These are phyloP conservation scores for Fagopyrum homotropicum DNA, from an alignment of 148 eudicot species.

Conservation along the genomic window DNA sequence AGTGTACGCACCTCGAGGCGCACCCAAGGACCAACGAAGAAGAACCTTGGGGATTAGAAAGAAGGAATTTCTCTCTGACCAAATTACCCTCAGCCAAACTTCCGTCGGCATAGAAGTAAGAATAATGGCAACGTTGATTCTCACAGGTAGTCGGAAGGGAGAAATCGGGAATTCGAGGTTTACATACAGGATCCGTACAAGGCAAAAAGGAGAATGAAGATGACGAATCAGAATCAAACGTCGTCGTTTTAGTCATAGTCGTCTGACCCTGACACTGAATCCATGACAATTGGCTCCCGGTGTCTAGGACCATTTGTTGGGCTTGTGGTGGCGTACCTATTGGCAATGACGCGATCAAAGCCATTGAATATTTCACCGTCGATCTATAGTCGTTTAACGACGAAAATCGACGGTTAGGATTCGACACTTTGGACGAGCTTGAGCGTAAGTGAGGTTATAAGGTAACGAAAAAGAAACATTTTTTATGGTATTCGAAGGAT, in stretches of 20 bases:
- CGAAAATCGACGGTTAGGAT: background rate
- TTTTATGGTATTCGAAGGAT: background rate
- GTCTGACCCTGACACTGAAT: constrained; percentile 4
- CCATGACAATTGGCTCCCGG: constrained; percentile 9
- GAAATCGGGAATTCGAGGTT: background rate
- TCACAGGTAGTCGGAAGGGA: constrained; percentile 7
- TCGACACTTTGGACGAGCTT: background rate
- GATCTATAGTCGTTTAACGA: background rate
- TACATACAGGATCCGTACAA: background rate
- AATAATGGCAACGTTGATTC: constrained; percentile 5
- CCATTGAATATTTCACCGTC: constrained; percentile 4
- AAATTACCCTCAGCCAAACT: constrained; percentile 5
- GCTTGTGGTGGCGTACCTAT: constrained; percentile 7
- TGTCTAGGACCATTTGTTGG: background rate
- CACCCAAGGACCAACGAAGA: constrained; percentile 4
- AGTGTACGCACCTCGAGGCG: background rate
- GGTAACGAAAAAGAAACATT: background rate
- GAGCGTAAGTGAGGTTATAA: background rate
- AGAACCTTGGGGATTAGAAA: background rate
- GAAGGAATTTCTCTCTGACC: background rate
- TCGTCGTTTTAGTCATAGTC: background rate
- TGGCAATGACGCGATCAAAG: constrained; percentile 1
- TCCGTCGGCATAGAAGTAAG: constrained; percentile 11
- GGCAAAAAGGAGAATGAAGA: background rate
- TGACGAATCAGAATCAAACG: background rate